Base-by-base conservation (phyloP, 2,329 filamentous ascomycete species). In the Sporothrix pseudoabietina region DNA sequence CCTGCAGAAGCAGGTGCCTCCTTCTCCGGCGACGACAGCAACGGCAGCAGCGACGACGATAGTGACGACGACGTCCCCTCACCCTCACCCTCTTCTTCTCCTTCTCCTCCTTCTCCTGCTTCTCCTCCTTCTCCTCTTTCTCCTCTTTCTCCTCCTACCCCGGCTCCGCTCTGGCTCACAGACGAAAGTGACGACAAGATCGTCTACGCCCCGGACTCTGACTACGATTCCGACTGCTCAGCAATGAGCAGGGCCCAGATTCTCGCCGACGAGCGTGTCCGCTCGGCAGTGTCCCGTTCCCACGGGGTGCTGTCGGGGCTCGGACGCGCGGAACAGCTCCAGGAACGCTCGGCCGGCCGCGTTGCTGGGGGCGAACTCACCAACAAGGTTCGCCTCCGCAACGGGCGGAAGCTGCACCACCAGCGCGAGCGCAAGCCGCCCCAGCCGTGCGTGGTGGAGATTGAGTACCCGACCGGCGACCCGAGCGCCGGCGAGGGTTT, bases 301-400 rank as follows among this genome's bases (percentile, higher is more conserved):
- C 44, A 66, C 26, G 61, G 39, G 32, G 4, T 32, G 22, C 44
- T 72, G 35, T 22, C 59, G 5, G 19, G 55, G 22, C 69, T 74
- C 26, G 75, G 75, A 49, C 65, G 52, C 9, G 75, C 75, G 7
- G 75, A 76, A 44, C 2, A 9, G 26, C 52, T 54, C 35, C 74
- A 70, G 32, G 63, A 59, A n/a, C 26, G 19, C 19, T 73, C 72
- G 8, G 66, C 66, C 22, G 61, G 61, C 12, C 41, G n/a, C 14
- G 22, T 26, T 12, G 14, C 35, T 30, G 47, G 32, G 5, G 26
- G 54, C 49, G 39, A 8, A 7, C 39, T 52, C 19, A 65, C 19
- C 8, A 12, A 39, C 26, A 32, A 54, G n/a, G 16, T 5, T 19
- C 19, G 16, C n/a, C 22, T n/a, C 16, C 35, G 8, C 22, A n/a